Evolutionary conservation across 345 rosid species (phyloP).

Genomic region (Noccaea caerulescens): DNA sequence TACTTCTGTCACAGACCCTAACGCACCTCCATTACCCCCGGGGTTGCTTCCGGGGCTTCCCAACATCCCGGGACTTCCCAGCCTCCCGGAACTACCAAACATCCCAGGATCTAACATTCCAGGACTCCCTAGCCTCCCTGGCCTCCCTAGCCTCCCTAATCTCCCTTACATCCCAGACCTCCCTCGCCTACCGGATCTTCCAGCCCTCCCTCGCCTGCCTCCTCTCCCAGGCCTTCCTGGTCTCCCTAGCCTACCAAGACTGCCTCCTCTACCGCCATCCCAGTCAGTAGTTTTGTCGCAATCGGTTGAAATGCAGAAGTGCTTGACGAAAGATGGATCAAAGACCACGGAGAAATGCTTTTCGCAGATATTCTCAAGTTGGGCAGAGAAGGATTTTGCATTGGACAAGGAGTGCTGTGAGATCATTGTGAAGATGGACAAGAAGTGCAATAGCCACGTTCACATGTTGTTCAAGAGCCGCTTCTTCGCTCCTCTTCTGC

Average conservation of each 20-base stretch:
- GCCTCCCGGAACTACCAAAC: neutral
- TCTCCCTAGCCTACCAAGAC: neutral
- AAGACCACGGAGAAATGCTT: neutral
- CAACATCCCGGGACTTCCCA: neutral
- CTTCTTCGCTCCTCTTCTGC: slow-evolving; percentile 19
- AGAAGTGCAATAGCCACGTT: slow-evolving; percentile 8
- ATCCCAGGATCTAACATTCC: neutral
- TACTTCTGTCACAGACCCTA: neutral
- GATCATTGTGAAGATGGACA: slow-evolving; percentile 15
- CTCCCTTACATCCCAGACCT: neutral
- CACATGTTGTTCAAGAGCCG: slow-evolving; percentile 19
- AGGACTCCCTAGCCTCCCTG: neutral
- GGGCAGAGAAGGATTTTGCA: slow-evolving; percentile 7
- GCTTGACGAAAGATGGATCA: slow-evolving; percentile 6
- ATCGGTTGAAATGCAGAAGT: slow-evolving; percentile 6
- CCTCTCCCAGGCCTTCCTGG: neutral
- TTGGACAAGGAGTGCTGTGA: slow-evolving; percentile 21
- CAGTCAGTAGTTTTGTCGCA: neutral
- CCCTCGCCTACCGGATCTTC: neutral
- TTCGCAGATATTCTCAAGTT: slow-evolving; percentile 17
- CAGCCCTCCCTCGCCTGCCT: neutral
- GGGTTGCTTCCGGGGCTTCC: slow-evolving; percentile 6
- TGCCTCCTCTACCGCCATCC: neutral
- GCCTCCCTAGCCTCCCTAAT: neutral
- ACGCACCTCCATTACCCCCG: neutral